Percentiles rank a stretch among this genome's conserved stretches.
These are phyloP conservation scores for Nitzschia putrida DNA, from an alignment of 108 stramenopile genomes.

Conservation along the genomic window DNA sequence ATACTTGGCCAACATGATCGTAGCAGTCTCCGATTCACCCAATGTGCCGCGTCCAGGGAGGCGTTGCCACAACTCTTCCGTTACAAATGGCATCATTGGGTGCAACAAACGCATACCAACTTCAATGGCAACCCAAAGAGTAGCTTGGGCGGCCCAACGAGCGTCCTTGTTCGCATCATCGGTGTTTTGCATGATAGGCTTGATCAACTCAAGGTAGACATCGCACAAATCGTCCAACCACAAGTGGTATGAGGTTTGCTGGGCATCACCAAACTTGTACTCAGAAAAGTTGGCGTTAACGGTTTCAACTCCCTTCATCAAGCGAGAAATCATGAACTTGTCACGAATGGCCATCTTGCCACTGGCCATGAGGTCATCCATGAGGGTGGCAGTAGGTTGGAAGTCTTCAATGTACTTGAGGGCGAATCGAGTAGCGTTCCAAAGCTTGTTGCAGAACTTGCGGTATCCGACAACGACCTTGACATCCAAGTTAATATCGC, in stretches of 20 bases:
- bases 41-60: conserved; percentile 96
- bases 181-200: conserved; percentile 89
- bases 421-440: conserved; percentile 96
- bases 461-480: conserved; percentile 97
- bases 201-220: conserved; percentile 97
- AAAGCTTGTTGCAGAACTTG: conserved; percentile 99
- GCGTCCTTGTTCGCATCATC: conserved; percentile 70
- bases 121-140: conserved; percentile 92
- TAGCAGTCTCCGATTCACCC: conserved; percentile 72
- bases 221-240: conserved; percentile 97
- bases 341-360: conserved; percentile 86
- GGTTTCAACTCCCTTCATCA: conserved; percentile 75
- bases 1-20: conserved; percentile 96
- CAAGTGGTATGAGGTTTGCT: conserved; percentile 81
- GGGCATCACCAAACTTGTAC: conserved; percentile 92
- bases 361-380: conserved; percentile 80
- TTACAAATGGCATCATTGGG: conserved; percentile 99
- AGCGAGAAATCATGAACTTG: conserved; percentile 89
- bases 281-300: conserved; percentile 72
- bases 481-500: conserved; percentile 98
- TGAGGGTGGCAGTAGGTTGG: conserved; percentile 74
- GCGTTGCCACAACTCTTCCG: conserved; percentile 99
- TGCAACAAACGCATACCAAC: conserved; percentile 91
- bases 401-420: conserved; percentile 91
- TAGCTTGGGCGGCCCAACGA: conserved; percentile 92